Evolutionary conservation across 2,329 filamentous ascomycete species (phyloP), one percentile per base, ranked within the genome.

Genomic region (Hypoxylon sp.): DNA sequence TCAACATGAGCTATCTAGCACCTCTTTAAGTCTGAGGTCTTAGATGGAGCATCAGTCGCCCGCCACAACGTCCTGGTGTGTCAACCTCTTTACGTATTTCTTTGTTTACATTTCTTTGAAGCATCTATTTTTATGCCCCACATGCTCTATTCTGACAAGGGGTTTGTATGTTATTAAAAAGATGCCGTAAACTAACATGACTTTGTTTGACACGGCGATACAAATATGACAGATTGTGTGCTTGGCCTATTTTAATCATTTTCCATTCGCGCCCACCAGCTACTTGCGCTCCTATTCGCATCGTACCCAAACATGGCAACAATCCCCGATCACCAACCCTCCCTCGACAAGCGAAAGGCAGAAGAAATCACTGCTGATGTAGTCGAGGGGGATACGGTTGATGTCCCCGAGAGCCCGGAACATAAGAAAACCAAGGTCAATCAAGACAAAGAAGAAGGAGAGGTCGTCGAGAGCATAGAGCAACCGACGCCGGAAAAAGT

Each of bases 331-430:
- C 27, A 20, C 6, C 27, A n/a, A 11, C 2, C 1, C 20, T 9
- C 29, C 10, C 15, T 10, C 18, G n/a, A 7, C 8, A 60, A 60
- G 27, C 43, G 58, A 50, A 60, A 57, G 45, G 48, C 48, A 11
- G 48, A 57, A 27, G 58, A 57, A 27, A 57, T 60, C 10, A 21
- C 29, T 17, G 15, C 11, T 7, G 21, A 41, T 29, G 27, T 48
- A 41, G 3, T 4, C 10, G 51, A 42, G 3, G 52, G 41, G 15
- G 53, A 48, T 13, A 10, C 7, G 20, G 11, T 3, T 8, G 13
- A 37, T 18, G 4, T 10, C 23, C 10, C 45, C 7, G 35, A 40
- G 9, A 49, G 40, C 3, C 49, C 48, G 40, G 11, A 7, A n/a
- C 4, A 26, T 7, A 60, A 60, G 27, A 60, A 24, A 35, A 5